Base-by-base conservation (phyloP, 2,329 filamentous ascomycete genomes). In the Diaporthe helianthi region DNA sequence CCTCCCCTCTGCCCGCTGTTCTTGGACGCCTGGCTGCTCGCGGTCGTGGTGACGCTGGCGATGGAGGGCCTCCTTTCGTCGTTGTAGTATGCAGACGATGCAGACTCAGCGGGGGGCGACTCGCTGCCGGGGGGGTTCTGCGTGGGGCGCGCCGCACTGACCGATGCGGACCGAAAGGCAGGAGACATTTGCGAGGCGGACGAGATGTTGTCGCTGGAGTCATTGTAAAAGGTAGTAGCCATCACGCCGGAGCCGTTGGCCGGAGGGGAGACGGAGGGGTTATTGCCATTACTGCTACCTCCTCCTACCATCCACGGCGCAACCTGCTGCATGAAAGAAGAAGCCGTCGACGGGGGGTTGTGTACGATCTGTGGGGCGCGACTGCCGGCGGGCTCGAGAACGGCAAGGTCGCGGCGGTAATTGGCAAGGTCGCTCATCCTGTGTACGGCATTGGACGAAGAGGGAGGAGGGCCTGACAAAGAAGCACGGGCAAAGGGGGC, bases 41-140 rank as follows among this genome's bases (percentile, higher is more conserved):
- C 89, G 5, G 86, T 80, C 4, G 91, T 97, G 17, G 92, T 94
- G 72, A 94, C 90, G 79, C 94, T 98, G 47, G 94, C 94, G 63
- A 93, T 87, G 4, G 96, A 98, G 2, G 95, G 95, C 61, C 95
- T 88, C 72, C 96, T 86, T 74, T 92, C 91, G 76, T 97, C 92
- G 71, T 84, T 83, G 76, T 86, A 89, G 75, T 86, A 90, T 53
- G 86, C 81, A 51, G 38, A 66, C 33, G 51, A 65, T 66, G 64
- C 64, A 49, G 52, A 49, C 64, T 67, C 64, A 13, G 82, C 80
- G 65, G 91, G 90, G 10, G 87, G 84, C 4, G 88, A 87, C 64
- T 92, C 91, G 74, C 85, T 88, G 71, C 79, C 82, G 64, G 80
- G 81, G 19, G 83, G 83, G 38, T 82, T 84, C 63, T 84, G 83